A percentile compares a stretch with the other conserved stretches of the same genome.
These are phyloP conservation scores for Panellus pusillus DNA, from an alignment of 768 basidiomycete genomes.

Conservation along the genomic window DNA sequence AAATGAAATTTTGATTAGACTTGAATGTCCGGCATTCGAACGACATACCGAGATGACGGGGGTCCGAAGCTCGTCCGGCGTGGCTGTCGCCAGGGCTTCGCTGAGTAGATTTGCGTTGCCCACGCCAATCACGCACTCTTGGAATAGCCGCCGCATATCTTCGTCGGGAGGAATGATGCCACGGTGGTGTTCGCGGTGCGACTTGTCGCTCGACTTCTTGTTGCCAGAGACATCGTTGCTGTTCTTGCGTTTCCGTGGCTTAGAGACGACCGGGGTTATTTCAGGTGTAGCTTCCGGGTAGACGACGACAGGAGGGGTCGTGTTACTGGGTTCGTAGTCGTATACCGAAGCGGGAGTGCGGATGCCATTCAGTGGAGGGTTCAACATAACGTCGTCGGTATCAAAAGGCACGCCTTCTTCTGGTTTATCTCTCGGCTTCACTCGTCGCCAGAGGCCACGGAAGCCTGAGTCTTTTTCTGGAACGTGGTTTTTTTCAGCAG, in stretches of 20 bases:
- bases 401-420: constrained; percentile 83
- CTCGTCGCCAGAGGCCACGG: constrained; percentile 73
- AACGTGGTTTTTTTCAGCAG: background rate
- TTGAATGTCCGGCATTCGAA: background rate
- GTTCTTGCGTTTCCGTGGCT: constrained; percentile 37
- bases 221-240: constrained; percentile 15
- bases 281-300: constrained; percentile 36
- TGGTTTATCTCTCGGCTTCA: constrained; percentile 79
- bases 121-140: constrained; percentile 82
- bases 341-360: background rate
- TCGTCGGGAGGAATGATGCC: constrained; percentile 72
- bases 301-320: constrained; percentile 35
- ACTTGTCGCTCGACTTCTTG: constrained; percentile 14
- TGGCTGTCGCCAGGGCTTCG: constrained; percentile 68
- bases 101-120: constrained; percentile 78
- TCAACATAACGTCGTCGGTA: constrained; percentile 77
- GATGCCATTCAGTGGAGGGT: constrained; percentile 36
- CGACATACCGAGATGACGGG: constrained; percentile 65
- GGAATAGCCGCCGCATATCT: constrained; percentile 77
- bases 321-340: constrained; percentile 17
- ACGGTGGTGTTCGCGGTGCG: constrained; percentile 18
- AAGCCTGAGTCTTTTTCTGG: constrained; percentile 53
- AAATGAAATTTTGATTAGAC: background rate
- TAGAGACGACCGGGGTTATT: constrained; percentile 25
- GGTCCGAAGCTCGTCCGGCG: constrained; percentile 68